These are phyloP conservation scores for Ceratobasidium sp. DNA, from an alignment of 1,284 basidiomycete genomes.

Conservation along the genomic window DNA sequence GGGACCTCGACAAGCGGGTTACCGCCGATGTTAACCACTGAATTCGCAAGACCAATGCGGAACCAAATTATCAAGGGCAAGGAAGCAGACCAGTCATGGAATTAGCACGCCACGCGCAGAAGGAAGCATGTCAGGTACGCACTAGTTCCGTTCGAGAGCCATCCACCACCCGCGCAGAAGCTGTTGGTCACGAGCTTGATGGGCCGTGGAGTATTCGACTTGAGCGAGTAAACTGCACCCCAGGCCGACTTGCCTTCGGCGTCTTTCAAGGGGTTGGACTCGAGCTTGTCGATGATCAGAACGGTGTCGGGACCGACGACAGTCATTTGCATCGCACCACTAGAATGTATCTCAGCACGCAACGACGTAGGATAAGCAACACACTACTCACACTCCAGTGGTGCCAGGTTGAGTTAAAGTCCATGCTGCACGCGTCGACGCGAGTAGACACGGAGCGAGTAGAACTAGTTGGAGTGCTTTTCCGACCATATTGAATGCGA, in stretches of 20 bases:
- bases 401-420: slow-evolving; percentile 2
- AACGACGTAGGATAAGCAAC: not conserved
- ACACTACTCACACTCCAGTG: slow-evolving; percentile 22
- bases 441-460: not conserved
- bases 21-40: slow-evolving; percentile 78
- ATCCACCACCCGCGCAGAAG: slow-evolving; percentile 88
- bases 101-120: too few species aligned
- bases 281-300: slow-evolving; percentile 81
- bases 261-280: slow-evolving; percentile 80
- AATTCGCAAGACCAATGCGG: too few species aligned
- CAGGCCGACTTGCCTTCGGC: slow-evolving; percentile 68
- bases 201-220: slow-evolving; percentile 72
- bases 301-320: not conserved
- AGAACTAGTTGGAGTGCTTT: not conserved
- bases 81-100: not conserved
- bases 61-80: not conserved
- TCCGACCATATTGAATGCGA: slow-evolving; percentile 5
- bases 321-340: slow-evolving; percentile 2
- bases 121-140: too few species aligned
- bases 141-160: slow-evolving; percentile 76
- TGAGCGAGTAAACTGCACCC: slow-evolving; percentile 78
- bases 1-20: slow-evolving; percentile 77
- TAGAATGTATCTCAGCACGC: not conserved
- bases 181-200: slow-evolving; percentile 81
- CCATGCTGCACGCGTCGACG: slow-evolving; percentile 9